Conservation (phyloP, 1,284 basidiomycete genomes). For the Ceratorhiza oryzae-sativae region DNA sequence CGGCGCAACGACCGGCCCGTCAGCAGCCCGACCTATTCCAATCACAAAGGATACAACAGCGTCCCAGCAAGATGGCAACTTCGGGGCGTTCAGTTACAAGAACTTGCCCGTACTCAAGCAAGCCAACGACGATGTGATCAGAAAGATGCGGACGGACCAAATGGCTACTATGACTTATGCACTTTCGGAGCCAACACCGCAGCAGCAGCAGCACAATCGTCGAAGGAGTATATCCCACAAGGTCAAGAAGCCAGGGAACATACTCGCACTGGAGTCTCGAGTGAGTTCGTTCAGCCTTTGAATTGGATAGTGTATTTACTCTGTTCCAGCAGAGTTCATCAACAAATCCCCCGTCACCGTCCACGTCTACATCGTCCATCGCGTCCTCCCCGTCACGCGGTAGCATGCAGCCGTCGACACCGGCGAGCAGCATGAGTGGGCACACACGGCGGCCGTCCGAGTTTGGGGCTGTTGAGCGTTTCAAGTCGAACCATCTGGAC, state of each 20-base stretch:
- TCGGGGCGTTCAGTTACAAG: slow-evolving; percentile 98
- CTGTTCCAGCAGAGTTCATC: slow-evolving; percentile 35
- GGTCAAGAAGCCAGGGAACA: slow-evolving; percentile 77
- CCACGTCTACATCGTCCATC: slow-evolving; percentile 91
- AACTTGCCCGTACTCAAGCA: slow-evolving; percentile 97
- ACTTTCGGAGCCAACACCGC: slow-evolving; percentile 66
- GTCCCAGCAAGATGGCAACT: slow-evolving; percentile 76
- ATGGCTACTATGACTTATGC: slow-evolving; percentile 74
- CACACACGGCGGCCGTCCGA: slow-evolving; percentile 87
- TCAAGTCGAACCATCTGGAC: slow-evolving; percentile 81
- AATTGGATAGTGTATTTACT: slow-evolving; percentile 43
- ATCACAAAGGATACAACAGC: slow-evolving; percentile 49
- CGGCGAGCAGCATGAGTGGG: slow-evolving; percentile 62
- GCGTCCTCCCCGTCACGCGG: slow-evolving; percentile 88
- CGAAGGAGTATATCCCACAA: slow-evolving; percentile 76
- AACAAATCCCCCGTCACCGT: slow-evolving; percentile 83
- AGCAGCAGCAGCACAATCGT: slow-evolving; percentile 55
- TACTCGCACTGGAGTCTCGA: slow-evolving; percentile 61
- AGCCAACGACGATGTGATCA: slow-evolving; percentile 98
- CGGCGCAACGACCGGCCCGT: slow-evolving; percentile 59
- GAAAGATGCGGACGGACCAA: slow-evolving; percentile 86
- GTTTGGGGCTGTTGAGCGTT: slow-evolving; percentile 81
- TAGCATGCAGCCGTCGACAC: slow-evolving; percentile 68
- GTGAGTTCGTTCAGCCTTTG: slow-evolving; percentile 61
- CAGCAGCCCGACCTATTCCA: slow-evolving; percentile 55